Evolutionary conservation across 2,329 filamentous ascomycete species (phyloP).

Genomic region (Cephalotrichum gorgonifer): DNA sequence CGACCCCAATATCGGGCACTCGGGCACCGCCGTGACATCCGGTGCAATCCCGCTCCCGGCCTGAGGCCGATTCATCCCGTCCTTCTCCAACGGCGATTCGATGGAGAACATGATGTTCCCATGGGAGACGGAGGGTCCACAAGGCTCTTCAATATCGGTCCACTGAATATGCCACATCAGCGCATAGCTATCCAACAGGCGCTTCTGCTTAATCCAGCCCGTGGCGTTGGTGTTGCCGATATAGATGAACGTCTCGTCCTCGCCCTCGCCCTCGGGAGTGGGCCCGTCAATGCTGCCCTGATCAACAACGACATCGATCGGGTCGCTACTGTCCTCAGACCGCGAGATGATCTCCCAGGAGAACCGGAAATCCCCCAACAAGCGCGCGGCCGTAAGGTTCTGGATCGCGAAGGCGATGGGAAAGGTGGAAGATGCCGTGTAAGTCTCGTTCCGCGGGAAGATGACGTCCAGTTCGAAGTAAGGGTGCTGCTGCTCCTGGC

Average conservation of each 20-base stretch:
- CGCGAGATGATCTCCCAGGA: not conserved
- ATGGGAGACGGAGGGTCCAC: not conserved
- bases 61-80: not conserved
- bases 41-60: not conserved
- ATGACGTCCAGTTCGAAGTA: not conserved
- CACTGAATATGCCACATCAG: not conserved
- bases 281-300: not conserved
- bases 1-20: not conserved
- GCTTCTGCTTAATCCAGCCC: not conserved
- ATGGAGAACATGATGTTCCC: not conserved
- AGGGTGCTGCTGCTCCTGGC: not conserved
- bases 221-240: not conserved
- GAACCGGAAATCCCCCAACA: not conserved
- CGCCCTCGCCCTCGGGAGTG: not conserved
- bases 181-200: not conserved
- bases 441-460: conserved; percentile 2
- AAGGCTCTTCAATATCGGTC: not conserved
- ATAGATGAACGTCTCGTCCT: not conserved
- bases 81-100: not conserved
- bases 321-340: not conserved
- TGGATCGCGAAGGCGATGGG: not conserved
- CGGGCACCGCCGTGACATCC: not conserved
- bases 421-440: not conserved
- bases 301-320: not conserved
- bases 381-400: not conserved